Base-by-base conservation (phyloP, 306 rosid species). In the Pyrus bretschneideri region DNA sequence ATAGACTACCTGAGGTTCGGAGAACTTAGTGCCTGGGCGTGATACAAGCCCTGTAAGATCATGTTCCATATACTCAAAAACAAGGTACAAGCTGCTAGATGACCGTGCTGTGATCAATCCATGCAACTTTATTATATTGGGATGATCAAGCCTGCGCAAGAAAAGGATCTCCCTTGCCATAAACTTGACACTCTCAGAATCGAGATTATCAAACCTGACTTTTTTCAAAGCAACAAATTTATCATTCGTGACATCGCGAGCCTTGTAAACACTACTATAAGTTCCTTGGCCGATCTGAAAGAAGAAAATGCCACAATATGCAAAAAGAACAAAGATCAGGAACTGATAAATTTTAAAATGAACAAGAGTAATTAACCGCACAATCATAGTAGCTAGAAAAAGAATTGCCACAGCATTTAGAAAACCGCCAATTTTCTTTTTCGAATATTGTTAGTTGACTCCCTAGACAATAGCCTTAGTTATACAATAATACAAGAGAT, bases 241-340 rank as follows among this genome's bases (percentile, higher is more conserved):
- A 74, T 85, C 80, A 75, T 79, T 46, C 80, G 75, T 44, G 61
- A 92, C 77, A 84, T 94, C 98, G 6, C 85, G 95, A 65, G 98
- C 98, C 88, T 92, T 94, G 83, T 86, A 94, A 74, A 94, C 98
- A 71, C 78, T 89, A 46, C 98, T 94, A 80, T 94, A 94, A 54
- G 98, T 94, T 78, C 98, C 98, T 83, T 94, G 96, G 31, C 98
- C 97, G 75, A 94, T 92, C 98, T 94, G 92, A 88, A 88, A 25
- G 38, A 70, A 62, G 67, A 67, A 21, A 73, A 83, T 69, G 67
- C 30, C 79, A 83, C 69, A 74, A 69, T 55, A 78, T 65, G 72
- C 38, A 71, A 51, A 61, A 22, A 22, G 33, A 78, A 71, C 59
- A 73, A 77, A 60, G 22, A 49, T 49, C 8, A 77, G 69, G 66